Evolutionary conservation across 805 yeast species (phyloP).

Genomic region (Candida suzukii): DNA sequence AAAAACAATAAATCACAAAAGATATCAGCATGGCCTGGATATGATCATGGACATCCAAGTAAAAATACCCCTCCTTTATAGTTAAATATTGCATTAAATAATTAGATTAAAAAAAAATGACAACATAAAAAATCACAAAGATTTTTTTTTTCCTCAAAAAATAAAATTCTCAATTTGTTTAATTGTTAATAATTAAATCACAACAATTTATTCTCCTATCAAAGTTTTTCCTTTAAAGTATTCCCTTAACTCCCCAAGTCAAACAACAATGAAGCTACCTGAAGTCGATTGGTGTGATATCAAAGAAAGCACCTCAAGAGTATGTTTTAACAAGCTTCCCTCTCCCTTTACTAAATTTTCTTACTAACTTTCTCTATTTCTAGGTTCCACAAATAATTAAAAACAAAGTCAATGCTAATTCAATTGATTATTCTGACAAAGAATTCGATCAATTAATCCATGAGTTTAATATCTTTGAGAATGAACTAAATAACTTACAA

Average conservation of each 20-base stretch:
- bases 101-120: too few relatives aligned
- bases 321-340: slow-evolving; percentile 5
- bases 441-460: background rate
- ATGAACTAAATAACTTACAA: background rate
- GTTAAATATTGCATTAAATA: too few relatives aligned
- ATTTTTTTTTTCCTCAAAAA: too few relatives aligned
- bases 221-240: too few relatives aligned
- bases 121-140: too few relatives aligned
- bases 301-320: background rate
- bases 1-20: slow-evolving; percentile 17
- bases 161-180: too few relatives aligned
- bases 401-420: slow-evolving; percentile 4
- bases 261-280: background rate
- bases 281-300: slow-evolving; percentile 1
- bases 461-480: background rate
- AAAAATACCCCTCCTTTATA: too few relatives aligned
- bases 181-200: too few relatives aligned
- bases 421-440: background rate
- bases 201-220: too few relatives aligned
- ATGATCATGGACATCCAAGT: slow-evolving; percentile 57
- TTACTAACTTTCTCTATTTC: background rate
- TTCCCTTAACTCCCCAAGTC: too few relatives aligned
- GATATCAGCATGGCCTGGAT: slow-evolving; percentile 59
- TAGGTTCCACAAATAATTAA: slow-evolving; percentile 21
- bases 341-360: background rate